Conservation (phyloP, 371 early-diverging fungal genomes). For the Lichtheimia ramosa region DNA sequence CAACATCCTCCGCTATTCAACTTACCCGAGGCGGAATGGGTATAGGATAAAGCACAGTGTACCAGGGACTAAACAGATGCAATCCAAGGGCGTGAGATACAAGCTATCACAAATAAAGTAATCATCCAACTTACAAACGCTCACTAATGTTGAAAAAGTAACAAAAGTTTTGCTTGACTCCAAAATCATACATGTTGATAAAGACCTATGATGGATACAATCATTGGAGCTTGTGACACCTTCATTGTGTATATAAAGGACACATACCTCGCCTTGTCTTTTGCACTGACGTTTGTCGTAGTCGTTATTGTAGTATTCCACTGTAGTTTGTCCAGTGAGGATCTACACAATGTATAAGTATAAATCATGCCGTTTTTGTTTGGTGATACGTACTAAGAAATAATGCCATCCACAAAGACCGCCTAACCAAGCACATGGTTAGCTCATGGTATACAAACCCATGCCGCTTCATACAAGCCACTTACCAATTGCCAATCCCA, state of each 20-base stretch:
- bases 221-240: no score
- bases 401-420: constrained; percentile 60
- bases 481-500: constrained; percentile 55
- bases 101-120: no score
- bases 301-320: constrained; percentile 61
- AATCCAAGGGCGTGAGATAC: neutral
- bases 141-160: constrained; percentile 58
- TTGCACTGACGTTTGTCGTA: constrained; percentile 53
- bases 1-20: neutral
- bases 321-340: constrained; percentile 63
- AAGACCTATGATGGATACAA: constrained; percentile 23
- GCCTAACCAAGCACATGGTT: constrained; percentile 1
- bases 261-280: constrained; percentile 46
- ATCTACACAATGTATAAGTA: constrained; percentile 20
- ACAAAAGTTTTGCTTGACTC: constrained; percentile 43
- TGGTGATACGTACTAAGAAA: constrained; percentile 44
- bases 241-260: no score
- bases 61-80: constrained; percentile 49
- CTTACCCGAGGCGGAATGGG: constrained; percentile 54
- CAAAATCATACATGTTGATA: constrained; percentile 64
- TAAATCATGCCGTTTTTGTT: neutral
- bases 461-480: neutral
- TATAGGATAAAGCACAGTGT: constrained; percentile 53
- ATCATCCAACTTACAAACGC: constrained; percentile 30
- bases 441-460: no score